Base-by-base conservation (phyloP, 2,329 filamentous ascomycete genomes). In the Aspergillus bombycis region DNA sequence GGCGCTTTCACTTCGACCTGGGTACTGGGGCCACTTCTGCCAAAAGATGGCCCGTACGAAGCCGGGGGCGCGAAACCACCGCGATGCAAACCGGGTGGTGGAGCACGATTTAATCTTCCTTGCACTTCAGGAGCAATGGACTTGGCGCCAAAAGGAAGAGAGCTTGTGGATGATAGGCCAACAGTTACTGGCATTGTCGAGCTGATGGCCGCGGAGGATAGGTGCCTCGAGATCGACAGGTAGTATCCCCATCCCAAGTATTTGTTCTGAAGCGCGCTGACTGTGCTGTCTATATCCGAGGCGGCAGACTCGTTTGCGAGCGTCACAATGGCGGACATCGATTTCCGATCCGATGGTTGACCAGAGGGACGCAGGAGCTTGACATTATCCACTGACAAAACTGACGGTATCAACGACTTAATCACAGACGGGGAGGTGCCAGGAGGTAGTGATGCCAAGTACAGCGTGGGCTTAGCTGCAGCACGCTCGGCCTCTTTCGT, bases 221-320 rank as follows among this genome's bases (percentile, higher is more conserved):
- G 84, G 79, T 96, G 91, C 11, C 93, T 85, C 64, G 94, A 92
- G 52, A 96, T 84, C 8, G 87, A 90, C 2, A 97, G 82, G 76
- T 94, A 90, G 79, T 90, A 93, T 6, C 94, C 94, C 74, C 88
- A 93, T 19, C 94, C 94, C 19, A 97, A 81, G 74, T 97, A 97
- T 68, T 86, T 88, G 67, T 95, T 93, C 73, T 96, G 92, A 36
- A 97, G 80, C 4, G 86, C 80, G 73, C 89, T 94, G 58, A 96
- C 91, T 0, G 89, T 86, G 4, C 87, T 84, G 72, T 97, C 93
- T 60, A 97, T 94, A 62, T 96, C 92, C 28, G 89, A 91, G 0
- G 90, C 91, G 0, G 93, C 87, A 0, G 93, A 95, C 67, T 95
- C 92, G 62, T 91, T 88, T 1, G 91, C 88, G 34, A 97, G 80